Conservation (phyloP, 2,329 filamentous ascomycete species). For the Alternaria tenuissima region DNA sequence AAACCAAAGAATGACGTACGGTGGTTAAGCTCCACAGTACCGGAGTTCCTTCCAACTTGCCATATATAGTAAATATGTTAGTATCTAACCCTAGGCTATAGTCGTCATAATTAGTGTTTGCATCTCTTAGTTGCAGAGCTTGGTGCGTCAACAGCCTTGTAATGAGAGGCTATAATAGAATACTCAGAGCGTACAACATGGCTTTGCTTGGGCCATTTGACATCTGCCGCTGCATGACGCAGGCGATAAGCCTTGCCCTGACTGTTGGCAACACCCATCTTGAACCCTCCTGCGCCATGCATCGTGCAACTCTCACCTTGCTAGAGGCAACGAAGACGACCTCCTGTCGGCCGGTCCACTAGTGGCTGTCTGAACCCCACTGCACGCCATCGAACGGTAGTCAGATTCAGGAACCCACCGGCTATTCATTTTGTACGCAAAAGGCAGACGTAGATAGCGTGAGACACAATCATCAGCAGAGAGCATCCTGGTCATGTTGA, state of each 20-base stretch:
- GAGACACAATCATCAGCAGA: not conserved
- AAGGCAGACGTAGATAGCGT: not conserved
- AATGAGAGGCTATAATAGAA: not conserved
- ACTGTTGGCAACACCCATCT: not conserved
- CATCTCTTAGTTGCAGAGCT: not conserved
- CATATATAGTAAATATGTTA: not conserved
- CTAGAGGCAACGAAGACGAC: not conserved
- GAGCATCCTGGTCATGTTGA: not conserved
- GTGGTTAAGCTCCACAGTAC: not conserved
- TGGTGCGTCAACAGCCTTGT: not conserved
- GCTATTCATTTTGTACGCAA: conserved; percentile 14
- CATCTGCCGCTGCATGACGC: not conserved
- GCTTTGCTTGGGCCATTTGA: not conserved
- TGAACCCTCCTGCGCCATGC: not conserved
- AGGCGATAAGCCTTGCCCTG: not conserved
- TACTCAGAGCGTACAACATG: not conserved
- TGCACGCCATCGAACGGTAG: conserved; percentile 3
- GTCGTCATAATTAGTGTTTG: not conserved
- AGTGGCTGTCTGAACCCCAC: not conserved
- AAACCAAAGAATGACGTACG: not conserved
- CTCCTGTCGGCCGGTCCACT: conserved; percentile 13
- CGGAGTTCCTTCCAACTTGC: not conserved
- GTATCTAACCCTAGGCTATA: not conserved
- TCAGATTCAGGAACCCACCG: conserved; percentile 25
- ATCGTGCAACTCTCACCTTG: not conserved